Evolutionary conservation across 495 filamentous ascomycete genomes (phyloP).

Genomic region (Talaromyces stipitatus): DNA sequence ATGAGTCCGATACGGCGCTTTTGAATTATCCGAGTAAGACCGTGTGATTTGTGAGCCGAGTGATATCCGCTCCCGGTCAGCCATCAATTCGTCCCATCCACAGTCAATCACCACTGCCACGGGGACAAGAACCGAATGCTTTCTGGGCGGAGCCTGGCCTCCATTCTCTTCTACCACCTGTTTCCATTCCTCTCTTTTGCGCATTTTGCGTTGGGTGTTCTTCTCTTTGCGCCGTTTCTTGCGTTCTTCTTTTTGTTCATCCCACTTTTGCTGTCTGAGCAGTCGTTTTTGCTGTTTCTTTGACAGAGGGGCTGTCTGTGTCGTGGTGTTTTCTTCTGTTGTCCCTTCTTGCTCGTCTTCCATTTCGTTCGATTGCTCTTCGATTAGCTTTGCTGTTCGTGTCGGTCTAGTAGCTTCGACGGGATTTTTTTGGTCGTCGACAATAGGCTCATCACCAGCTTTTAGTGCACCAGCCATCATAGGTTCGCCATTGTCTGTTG

Average conservation of each 20-base stretch:
- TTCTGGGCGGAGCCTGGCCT: conserved; percentile 18
- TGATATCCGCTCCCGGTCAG: conserved; percentile 70
- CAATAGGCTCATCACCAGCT: not conserved
- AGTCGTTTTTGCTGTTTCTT: conserved; percentile 80
- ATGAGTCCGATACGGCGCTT: conserved; percentile 55
- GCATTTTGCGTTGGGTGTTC: conserved; percentile 52
- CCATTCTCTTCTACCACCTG: conserved; percentile 20
- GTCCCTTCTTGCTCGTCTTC: conserved; percentile 8
- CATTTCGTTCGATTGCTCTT: not conserved
- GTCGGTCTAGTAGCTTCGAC: not conserved
- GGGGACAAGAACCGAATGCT: conserved; percentile 49
- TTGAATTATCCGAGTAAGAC: conserved; percentile 79
- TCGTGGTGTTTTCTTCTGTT: conserved; percentile 7
- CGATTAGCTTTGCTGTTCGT: not conserved
- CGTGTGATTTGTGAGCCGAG: conserved; percentile 76
- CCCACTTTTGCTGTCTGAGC: conserved; percentile 56
- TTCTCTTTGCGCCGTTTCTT: conserved; percentile 68
- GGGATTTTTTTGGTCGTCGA: not conserved
- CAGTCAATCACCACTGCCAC: conserved; percentile 83
- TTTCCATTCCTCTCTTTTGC: conserved; percentile 37
- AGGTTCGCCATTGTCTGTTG: conserved; percentile 16
- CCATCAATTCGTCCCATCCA: conserved; percentile 86
- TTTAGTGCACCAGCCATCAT: not conserved
- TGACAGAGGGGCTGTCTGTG: conserved; percentile 42
- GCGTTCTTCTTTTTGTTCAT: conserved; percentile 58